Conservation (phyloP, 2,329 filamentous ascomycete species). For the Triangularia verruculosa region DNA sequence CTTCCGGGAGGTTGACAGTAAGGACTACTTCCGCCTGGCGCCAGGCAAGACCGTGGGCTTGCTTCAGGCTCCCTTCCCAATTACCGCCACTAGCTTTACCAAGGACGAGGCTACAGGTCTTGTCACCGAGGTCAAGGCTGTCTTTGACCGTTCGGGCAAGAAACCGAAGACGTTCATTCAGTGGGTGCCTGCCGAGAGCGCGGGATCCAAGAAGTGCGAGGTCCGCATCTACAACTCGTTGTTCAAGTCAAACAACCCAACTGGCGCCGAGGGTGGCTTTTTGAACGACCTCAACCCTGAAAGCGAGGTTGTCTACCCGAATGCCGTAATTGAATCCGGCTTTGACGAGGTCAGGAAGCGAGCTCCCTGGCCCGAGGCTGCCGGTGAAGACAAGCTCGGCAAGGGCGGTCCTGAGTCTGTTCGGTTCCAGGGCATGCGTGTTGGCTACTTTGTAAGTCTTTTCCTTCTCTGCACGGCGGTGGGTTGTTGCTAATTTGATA, state of each 20-base stretch:
- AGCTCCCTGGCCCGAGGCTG: constrained; percentile 79
- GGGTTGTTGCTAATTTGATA: not conserved
- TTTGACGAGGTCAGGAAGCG: constrained; percentile 71
- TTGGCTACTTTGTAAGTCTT: constrained; percentile 71
- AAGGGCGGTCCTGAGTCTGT: constrained; percentile 69
- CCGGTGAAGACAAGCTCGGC: constrained; percentile 61
- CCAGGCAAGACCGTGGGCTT: constrained; percentile 67
- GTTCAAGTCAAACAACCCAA: constrained; percentile 84
- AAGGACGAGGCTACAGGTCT: constrained; percentile 55
- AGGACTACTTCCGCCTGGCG: constrained; percentile 68
- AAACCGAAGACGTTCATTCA: constrained; percentile 83
- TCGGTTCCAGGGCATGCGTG: constrained; percentile 86
- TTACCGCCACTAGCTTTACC: constrained; percentile 60
- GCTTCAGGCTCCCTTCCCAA: constrained; percentile 61
- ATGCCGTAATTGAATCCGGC: constrained; percentile 79
- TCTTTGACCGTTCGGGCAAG: constrained; percentile 67
- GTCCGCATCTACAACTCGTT: constrained; percentile 77
- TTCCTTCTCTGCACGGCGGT: not conserved
- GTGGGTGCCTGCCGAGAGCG: constrained; percentile 73
- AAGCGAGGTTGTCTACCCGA: constrained; percentile 73
- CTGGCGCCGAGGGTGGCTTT: constrained; percentile 74
- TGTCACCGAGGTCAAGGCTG: constrained; percentile 45
- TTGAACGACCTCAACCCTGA: constrained; percentile 80
- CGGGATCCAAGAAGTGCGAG: constrained; percentile 66
- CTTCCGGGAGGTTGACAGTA: constrained; percentile 64